Base-by-base conservation (phyloP, 2,329 filamentous ascomycete genomes). In the Cordyceps cicadae region DNA sequence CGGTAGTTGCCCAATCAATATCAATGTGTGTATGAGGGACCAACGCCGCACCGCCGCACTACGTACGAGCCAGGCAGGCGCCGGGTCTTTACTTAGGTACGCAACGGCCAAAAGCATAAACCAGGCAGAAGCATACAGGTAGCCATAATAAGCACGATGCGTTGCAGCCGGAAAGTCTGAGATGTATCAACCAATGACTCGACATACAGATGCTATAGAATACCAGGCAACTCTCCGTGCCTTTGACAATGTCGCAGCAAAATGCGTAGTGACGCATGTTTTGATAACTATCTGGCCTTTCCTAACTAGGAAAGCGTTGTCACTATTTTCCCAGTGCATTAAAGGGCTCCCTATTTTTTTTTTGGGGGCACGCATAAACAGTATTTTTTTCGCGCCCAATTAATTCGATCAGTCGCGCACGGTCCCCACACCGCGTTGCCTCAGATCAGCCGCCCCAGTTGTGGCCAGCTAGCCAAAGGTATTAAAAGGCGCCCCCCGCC, bases 401-500 rank as follows among this genome's bases (percentile, higher is more conserved):
- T 59, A 62, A 51, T 59, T 54, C 56, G 26, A 41, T 26, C 53
- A 46, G 39, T 51, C 59, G 54, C 52, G 60, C 55, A 59, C 52
- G 55, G 55, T 50, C 39, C 43, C 59, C 59, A 54, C 65, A 45
- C 43, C 48, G 49, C 60, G 60, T 45, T 57, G 21, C 60, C 50
- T 64, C 72, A 76, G 68, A 76, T 76, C 74, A 76, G 70, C 72
- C 71, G 71, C 69, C 67, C 63, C 67, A 66, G 64, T 65, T 66
- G 55, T 61, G 64, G 64, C 61, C 60, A 62, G 64, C 65, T 63
- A 68, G 67, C 67, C 67, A 68, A 66, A 70, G 71, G 70, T 76
- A 76, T 76, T 75, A 76, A 76, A 75, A 68, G 69, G 65, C 66
- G 67, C 70, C 74, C 77, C 79, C 78, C 78, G 74, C 75, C 76